Base-by-base conservation (phyloP, 2,329 filamentous ascomycete genomes). In the Lachnellula subtilissima region DNA sequence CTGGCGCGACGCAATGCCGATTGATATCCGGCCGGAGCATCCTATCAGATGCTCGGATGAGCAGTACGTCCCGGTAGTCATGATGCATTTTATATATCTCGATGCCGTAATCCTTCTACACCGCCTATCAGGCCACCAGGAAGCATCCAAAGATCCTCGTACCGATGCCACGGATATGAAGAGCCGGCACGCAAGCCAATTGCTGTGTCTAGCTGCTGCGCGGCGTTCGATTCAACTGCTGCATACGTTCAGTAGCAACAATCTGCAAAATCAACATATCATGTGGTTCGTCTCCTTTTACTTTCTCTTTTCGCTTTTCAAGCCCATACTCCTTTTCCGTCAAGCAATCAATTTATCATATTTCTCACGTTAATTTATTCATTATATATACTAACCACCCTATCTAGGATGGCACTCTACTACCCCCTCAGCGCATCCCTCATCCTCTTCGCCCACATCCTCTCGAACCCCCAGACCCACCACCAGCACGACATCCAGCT, bases 391-490 rank as follows among this genome's bases (percentile, higher is more conserved):
- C 25, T 25, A 7, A 25, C 25, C 25, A 25, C 25, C 25, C 25
- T 25, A 25, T 25, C 5, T 51, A 65, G 63, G 48, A 48, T 61
- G 48, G 50, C 48, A 48, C 50, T 63, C 23, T 97, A 97, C 73
- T 97, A 96, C 73, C 93, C 93, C 0, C 91, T 97, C 5, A 95
- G 91, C 0, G 89, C 93, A 1, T 80, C 96, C 2, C 90, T 97
- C 36, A 96, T 92, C 0, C 76, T 97, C 0, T 97, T 97, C 68
- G 91, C 91, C 55, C 96, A 97, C 68, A 94, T 97, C 45, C 75
- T 97, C 1, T 91, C 97, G 69, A 97, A 97, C 64, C 94, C 93
- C 0, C 82, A 91, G 53, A 93, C 97, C 67, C 83, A 87, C 1
- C 82, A 90, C 28, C 84, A 89, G 53, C 89, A 90, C 1, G 93